A percentile compares a stretch with the other conserved stretches of the same genome.
Evolutionary conservation across 106 monocot species (phyloP).

Genomic region (Apostasia ramifera): DNA sequence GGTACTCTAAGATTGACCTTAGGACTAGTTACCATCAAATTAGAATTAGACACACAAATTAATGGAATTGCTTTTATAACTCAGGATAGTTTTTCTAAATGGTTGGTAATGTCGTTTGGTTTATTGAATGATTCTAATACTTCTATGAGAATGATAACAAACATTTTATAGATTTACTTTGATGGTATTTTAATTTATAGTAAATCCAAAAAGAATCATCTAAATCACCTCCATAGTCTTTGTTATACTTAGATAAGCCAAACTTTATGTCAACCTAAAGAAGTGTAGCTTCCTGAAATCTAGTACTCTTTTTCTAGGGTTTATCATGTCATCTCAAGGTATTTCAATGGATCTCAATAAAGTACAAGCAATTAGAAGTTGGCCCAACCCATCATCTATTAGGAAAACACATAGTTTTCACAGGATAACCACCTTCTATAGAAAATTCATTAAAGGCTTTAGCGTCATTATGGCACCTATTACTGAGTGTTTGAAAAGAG

Average conservation of each 20-base stretch:
- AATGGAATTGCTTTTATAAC: too few relatives aligned
- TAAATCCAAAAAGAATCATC: background rate
- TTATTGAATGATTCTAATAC: background rate
- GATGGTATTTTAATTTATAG: background rate
- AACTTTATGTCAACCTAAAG: too few relatives aligned
- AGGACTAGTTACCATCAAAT: background rate
- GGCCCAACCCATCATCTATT: background rate
- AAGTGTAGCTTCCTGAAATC: too few relatives aligned
- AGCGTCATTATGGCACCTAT: background rate
- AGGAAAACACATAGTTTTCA: background rate
- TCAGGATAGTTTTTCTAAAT: too few relatives aligned
- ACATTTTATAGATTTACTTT: background rate
- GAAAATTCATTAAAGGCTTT: background rate
- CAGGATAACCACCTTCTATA: background rate
- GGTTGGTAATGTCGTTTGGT: background rate
- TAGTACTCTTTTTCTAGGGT: too few relatives aligned
- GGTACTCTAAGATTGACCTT: background rate
- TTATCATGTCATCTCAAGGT: background rate
- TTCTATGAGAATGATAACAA: background rate
- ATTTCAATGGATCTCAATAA: background rate
- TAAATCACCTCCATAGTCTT: background rate
- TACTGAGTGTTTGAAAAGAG: background rate
- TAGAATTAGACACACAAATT: too few relatives aligned
- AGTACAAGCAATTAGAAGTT: background rate
- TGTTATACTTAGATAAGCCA: background rate